phyloP scores from a whole-genome alignment of 176 grass and related monocot genomes.

The Coix lacrymajobi region DNA sequence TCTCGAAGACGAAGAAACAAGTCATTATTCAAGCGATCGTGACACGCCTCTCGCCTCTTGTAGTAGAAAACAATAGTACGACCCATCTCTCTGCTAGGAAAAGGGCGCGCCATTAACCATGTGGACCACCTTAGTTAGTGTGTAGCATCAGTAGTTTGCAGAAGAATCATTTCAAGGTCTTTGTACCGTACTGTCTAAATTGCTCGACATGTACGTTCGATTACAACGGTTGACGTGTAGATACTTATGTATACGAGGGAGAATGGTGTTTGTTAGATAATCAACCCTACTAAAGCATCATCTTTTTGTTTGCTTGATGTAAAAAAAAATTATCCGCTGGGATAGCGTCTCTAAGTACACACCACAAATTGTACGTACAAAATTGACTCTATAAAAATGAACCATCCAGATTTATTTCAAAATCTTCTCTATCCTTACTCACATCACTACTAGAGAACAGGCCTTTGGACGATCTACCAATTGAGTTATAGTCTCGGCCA shows the following conservation, averaged over 20 bases:
- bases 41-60: slow-evolving; percentile 17
- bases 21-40: slow-evolving; percentile 10
- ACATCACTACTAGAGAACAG: no score
- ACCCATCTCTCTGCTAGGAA: not conserved
- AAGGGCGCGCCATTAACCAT: slow-evolving; percentile 23
- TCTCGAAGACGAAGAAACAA: slow-evolving; percentile 44
- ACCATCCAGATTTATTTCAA: no score
- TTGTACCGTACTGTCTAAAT: slow-evolving; percentile 5
- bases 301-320: no score
- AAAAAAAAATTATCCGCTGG: no score
- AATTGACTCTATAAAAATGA: no score
- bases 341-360: no score
- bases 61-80: slow-evolving; percentile 22
- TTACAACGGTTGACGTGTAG: slow-evolving; percentile 11
- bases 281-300: no score
- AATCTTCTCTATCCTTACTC: no score
- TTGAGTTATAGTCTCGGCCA: no score
- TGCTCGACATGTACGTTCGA: not conserved
- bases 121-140: slow-evolving; percentile 19
- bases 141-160: slow-evolving; percentile 16
- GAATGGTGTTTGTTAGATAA: not conserved
- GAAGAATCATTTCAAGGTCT: slow-evolving; percentile 8
- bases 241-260: not conserved
- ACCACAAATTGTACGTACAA: no score
- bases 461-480: no score